phyloP scores from a whole-genome alignment of 2,329 filamentous ascomycete genomes.

The Nemania bipapillata region DNA sequence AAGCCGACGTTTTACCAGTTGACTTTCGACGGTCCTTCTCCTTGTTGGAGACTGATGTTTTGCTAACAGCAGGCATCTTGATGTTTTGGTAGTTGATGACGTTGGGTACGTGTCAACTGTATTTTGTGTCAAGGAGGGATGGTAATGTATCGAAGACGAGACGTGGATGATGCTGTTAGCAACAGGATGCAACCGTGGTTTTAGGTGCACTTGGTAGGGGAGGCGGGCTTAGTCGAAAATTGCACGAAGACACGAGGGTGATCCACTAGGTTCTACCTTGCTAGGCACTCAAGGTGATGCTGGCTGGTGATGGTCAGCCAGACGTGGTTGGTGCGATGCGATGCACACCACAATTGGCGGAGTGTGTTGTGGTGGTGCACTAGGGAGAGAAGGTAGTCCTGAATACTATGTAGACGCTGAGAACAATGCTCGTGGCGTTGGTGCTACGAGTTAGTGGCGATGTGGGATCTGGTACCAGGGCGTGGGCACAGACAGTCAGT shows the following conservation, averaged over 20 bases:
- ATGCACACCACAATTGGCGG: constrained; percentile 26
- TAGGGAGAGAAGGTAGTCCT: constrained; percentile 3
- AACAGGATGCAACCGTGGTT: constrained; percentile 18
- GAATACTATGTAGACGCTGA: constrained; percentile 5
- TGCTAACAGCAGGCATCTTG: constrained; percentile 54
- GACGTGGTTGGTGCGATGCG: constrained; percentile 29
- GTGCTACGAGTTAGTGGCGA: constrained; percentile 22
- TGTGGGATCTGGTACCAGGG: constrained; percentile 12
- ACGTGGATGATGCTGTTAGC: constrained; percentile 34
- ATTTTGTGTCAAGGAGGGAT: constrained; percentile 26
- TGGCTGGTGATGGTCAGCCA: constrained; percentile 36
- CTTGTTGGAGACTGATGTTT: constrained; percentile 53
- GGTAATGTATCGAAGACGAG: constrained; percentile 25
- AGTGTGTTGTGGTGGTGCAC: constrained; percentile 14
- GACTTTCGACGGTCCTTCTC: constrained; percentile 62
- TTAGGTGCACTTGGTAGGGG: constrained; percentile 34
- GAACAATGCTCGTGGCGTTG: constrained; percentile 22
- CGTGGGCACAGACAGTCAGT: constrained; percentile 1
- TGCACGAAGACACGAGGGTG: constrained; percentile 38
- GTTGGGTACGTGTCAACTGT: constrained; percentile 29
- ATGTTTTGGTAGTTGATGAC: constrained; percentile 36
- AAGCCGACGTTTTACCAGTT: constrained; percentile 50
- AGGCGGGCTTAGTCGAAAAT: constrained; percentile 41
- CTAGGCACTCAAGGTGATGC: constrained; percentile 29
- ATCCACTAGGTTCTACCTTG: constrained; percentile 43